Conservation (phyloP, 768 basidiomycete species). For the Crucibulum laeve region DNA sequence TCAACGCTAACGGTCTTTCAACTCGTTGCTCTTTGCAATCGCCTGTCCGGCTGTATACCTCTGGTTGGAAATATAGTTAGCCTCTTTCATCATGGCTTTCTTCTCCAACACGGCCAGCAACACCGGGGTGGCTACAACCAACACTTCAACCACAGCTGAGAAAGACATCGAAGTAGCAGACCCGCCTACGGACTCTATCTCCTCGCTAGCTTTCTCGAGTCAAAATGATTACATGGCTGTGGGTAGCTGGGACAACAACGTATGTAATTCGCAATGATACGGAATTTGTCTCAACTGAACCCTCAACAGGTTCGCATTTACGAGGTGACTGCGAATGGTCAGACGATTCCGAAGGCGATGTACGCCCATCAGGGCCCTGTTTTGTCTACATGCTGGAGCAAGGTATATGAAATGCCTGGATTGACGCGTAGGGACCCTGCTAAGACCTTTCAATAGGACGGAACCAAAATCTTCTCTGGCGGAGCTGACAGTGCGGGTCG, state of each 20-base stretch:
- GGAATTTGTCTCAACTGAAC: not conserved
- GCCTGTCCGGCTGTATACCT: too few relatives aligned
- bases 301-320: slow-evolving; percentile 80
- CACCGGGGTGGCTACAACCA: slow-evolving; percentile 18
- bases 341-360: slow-evolving; percentile 86
- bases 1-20: too few relatives aligned
- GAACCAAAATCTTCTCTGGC: slow-evolving; percentile 85
- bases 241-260: slow-evolving; percentile 92
- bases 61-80: too few relatives aligned
- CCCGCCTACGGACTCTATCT: slow-evolving; percentile 85
- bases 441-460: slow-evolving; percentile 51
- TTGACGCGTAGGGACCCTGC: slow-evolving; percentile 1
- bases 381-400: slow-evolving; percentile 86
- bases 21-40: too few relatives aligned
- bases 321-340: slow-evolving; percentile 76
- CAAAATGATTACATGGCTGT: slow-evolving; percentile 89
- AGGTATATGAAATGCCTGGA: slow-evolving; percentile 40
- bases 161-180: slow-evolving; percentile 82
- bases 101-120: slow-evolving; percentile 27
- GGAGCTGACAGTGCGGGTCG: slow-evolving; percentile 96
- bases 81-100: slow-evolving; percentile 31
- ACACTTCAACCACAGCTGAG: slow-evolving; percentile 41
- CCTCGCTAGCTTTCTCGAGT: slow-evolving; percentile 78
- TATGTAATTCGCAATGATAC: slow-evolving; percentile 25
- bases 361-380: slow-evolving; percentile 90